Conservation (phyloP, 176 grass and related monocot genomes). For the Pontederia paniculata region DNA sequence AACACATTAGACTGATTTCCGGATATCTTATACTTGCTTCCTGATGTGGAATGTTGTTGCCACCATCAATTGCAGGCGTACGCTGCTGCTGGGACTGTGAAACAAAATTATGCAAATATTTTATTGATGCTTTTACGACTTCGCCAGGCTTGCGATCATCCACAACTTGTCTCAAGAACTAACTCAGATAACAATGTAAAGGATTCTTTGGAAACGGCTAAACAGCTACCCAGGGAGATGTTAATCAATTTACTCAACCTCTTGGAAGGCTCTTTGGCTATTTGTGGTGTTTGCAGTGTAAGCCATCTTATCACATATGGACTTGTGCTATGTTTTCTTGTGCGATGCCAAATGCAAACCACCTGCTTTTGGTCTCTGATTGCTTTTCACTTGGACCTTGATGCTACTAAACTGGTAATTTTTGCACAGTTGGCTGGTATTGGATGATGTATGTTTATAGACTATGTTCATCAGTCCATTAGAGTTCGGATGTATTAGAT, state of each 20-base stretch:
- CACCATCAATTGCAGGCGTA: slow-evolving; percentile 41
- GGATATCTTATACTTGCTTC: not conserved
- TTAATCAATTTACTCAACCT: slow-evolving; percentile 63
- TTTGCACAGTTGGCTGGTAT: too few relatives aligned
- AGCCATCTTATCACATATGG: slow-evolving; percentile 15
- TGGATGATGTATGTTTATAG: too few relatives aligned
- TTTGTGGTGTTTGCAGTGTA: slow-evolving; percentile 82
- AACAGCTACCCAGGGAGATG: slow-evolving; percentile 60
- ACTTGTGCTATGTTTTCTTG: not conserved
- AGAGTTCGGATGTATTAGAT: too few relatives aligned
- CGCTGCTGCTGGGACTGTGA: slow-evolving; percentile 89
- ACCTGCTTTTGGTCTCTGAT: not conserved
- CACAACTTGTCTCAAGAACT: slow-evolving; percentile 74
- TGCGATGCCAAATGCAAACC: not conserved
- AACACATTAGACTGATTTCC: not conserved
- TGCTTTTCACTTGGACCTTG: not conserved
- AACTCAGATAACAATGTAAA: slow-evolving; percentile 55
- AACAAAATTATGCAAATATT: slow-evolving; percentile 96
- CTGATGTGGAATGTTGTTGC: not conserved
- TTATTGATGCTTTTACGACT: slow-evolving; percentile 84
- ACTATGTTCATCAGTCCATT: too few relatives aligned
- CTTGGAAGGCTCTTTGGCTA: slow-evolving; percentile 50
- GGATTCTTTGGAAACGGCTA: slow-evolving; percentile 82
- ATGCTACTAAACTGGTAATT: too few relatives aligned
- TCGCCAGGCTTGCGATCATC: slow-evolving; percentile 94